Base-by-base conservation (phyloP, 106 monocot genomes). In the Narthecium ossifragum region DNA sequence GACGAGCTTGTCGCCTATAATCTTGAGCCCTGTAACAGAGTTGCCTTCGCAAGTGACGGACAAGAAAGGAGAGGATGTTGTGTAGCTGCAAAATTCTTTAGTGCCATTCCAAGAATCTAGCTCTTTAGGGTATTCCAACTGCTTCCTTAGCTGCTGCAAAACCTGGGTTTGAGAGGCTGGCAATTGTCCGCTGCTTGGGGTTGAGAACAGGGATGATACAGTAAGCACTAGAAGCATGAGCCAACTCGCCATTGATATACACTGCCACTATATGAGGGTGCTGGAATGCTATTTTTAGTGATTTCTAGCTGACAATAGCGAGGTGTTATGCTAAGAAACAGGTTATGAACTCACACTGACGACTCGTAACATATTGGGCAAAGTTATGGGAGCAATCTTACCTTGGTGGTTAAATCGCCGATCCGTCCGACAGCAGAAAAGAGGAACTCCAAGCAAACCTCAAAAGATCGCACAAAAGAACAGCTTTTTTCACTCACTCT, bases 101-200 rank as follows among this genome's bases (percentile, higher is more conserved):
- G 62, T 69, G 46, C 56, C 50, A 26, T 72, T 71, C 85, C 85
- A 85, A 55, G 75, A 45, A 25, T 85, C 80, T 63, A 93, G 51
- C 48, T 63, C 66, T 62, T 66, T 82, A 39, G 88, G 93, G 58
- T 72, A 77, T 72, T 89, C 85, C 51, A 93, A 40, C 41, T 93
- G 88, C 70, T 77, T 88, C 70, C 93, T 77, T 20, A 89, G 39
- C 76, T 88, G 93, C 65, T 55, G 76, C 40, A 93, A 70, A 46
- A 75, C 50, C 57, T 77, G 70, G 13, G 63, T 79, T 33, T 93
- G 82, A 25, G 88, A 80, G 10, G 74, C 63, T 38, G 69, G 73
- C 26, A 78, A 29, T 45, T 93, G 82, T 56, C 80, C 62, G 21
- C 67, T 72, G 25, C 18, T 55, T 7, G 50, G 75, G 48, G 73